Evolutionary conservation across 2,329 filamentous ascomycete species (phyloP).

Genomic region (Delphinella strobiligena): DNA sequence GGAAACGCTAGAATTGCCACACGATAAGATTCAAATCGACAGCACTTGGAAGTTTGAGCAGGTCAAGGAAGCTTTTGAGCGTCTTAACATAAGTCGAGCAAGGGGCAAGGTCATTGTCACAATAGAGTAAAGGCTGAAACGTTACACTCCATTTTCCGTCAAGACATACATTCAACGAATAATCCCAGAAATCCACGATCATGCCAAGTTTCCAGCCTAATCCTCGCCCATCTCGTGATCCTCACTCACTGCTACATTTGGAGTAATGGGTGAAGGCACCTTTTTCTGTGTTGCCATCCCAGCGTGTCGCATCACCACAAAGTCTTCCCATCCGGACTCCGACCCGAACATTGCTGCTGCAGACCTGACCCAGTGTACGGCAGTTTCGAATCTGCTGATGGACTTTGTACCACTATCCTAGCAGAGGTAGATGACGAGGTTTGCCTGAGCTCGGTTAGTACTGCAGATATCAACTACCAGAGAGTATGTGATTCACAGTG

Average conservation of each 20-base stretch:
- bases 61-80: conserved; percentile 25
- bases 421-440: neutral
- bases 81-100: conserved; percentile 21
- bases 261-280: too few relatives aligned
- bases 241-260: neutral
- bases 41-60: conserved; percentile 46
- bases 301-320: neutral
- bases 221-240: neutral
- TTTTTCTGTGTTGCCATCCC: neutral
- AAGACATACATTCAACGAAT: too few relatives aligned
- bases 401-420: neutral
- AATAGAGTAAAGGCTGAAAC: conserved; percentile 6
- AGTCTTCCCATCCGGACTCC: neutral
- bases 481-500: conserved; percentile 4
- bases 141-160: too few relatives aligned
- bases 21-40: conserved; percentile 45
- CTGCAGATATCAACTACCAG: too few relatives aligned
- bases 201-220: neutral
- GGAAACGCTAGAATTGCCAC: conserved; percentile 43
- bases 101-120: conserved; percentile 22
- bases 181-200: too few relatives aligned
- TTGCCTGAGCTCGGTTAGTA: neutral
- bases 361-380: neutral
- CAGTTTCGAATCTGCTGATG: neutral
- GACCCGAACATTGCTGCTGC: neutral